These are phyloP conservation scores for Talaromyces piceae DNA, from an alignment of 2,329 filamentous ascomycete species.

Conservation along the genomic window DNA sequence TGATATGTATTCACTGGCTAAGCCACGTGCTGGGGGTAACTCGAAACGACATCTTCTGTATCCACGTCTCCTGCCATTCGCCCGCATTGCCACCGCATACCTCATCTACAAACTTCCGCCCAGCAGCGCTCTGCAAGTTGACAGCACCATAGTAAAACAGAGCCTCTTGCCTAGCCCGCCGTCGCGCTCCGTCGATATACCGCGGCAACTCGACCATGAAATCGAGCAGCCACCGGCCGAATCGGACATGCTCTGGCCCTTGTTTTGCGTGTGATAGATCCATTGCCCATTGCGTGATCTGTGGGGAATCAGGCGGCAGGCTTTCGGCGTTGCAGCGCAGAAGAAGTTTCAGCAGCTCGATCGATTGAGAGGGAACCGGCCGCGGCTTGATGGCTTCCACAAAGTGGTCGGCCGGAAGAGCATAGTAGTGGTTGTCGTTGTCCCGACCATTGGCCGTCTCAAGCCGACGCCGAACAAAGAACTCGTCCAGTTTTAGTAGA, in stretches of 20 bases:
- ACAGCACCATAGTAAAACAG: slow-evolving; percentile 22
- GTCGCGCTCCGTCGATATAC: slow-evolving; percentile 13
- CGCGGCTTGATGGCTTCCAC: slow-evolving; percentile 21
- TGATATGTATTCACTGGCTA: not conserved
- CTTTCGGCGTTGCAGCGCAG: slow-evolving; percentile 33
- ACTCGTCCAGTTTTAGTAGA: slow-evolving; percentile 34
- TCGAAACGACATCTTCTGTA: slow-evolving; percentile 17
- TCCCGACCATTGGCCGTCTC: too few species aligned
- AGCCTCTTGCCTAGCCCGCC: slow-evolving; percentile 12
- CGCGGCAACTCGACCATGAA: slow-evolving; percentile 26
- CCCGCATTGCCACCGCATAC: slow-evolving; percentile 11
- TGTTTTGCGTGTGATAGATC: slow-evolving; percentile 10
- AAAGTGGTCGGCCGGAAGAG: slow-evolving; percentile 28
- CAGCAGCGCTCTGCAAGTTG: slow-evolving; percentile 16
- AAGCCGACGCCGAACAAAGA: slow-evolving; percentile 13
- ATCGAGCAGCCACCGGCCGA: slow-evolving; percentile 30
- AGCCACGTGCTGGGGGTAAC: slow-evolving; percentile 11
- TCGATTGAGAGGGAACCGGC: slow-evolving; percentile 10
- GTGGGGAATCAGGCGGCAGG: slow-evolving; percentile 26
- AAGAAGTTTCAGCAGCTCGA: slow-evolving; percentile 24
- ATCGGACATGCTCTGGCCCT: slow-evolving; percentile 11
- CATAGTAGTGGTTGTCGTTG: too few species aligned
- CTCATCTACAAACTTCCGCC: slow-evolving; percentile 18
- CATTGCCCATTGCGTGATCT: slow-evolving; percentile 32
- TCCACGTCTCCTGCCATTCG: slow-evolving; percentile 17